These are phyloP conservation scores for Vigna radiata DNA, from an alignment of 306 rosid genomes.

Conservation along the genomic window DNA sequence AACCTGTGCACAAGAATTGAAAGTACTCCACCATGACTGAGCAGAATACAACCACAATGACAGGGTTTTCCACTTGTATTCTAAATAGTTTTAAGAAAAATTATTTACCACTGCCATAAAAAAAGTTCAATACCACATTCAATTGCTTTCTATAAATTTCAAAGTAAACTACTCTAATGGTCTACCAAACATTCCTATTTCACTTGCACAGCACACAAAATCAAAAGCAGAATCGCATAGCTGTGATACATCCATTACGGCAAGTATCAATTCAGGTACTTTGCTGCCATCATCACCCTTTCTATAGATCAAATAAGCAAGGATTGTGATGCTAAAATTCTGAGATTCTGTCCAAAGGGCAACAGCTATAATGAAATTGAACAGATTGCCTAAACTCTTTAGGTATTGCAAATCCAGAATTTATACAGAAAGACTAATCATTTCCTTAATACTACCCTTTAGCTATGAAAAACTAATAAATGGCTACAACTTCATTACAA, in stretches of 20 bases:
- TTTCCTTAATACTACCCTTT: not conserved
- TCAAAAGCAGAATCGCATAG: constrained; percentile 19
- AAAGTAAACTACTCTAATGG: not conserved
- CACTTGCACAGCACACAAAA: constrained; percentile 13
- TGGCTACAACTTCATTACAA: constrained; percentile 13
- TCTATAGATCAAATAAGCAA: constrained; percentile 2
- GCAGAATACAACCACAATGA: no score
- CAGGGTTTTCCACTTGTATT: no score
- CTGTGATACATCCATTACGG: constrained; percentile 17
- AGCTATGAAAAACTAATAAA: not conserved
- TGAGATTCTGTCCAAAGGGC: not conserved
- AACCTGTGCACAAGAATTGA: no score
- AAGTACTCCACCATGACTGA: no score
- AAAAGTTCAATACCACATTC: not conserved
- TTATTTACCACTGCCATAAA: not conserved
- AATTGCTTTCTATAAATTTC: constrained; percentile 18
- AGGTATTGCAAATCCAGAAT: constrained; percentile 7
- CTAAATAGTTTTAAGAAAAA: not conserved
- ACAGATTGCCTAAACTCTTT: not conserved
- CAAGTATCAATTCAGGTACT: constrained; percentile 27
- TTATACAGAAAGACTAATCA: not conserved
- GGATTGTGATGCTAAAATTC: constrained; percentile 27
- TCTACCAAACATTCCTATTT: constrained; percentile 2
- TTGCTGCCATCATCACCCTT: not conserved
- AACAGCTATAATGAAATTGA: not conserved